Evolutionary conservation across 257 asterid genomes (phyloP).

Genomic region (Ajuga chamaepitys): DNA sequence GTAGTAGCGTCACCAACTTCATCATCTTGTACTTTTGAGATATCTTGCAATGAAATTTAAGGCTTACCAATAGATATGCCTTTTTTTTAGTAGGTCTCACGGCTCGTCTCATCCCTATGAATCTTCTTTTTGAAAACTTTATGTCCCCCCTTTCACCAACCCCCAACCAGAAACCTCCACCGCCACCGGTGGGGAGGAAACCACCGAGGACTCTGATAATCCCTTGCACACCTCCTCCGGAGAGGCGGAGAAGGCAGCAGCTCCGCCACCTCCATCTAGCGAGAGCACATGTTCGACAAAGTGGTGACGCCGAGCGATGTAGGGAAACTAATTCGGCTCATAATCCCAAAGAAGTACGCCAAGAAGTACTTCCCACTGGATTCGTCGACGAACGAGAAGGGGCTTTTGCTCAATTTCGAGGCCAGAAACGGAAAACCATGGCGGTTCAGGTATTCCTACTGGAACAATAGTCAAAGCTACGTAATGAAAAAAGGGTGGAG

Average conservation of each 20-base stretch:
- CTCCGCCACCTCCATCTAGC: slow-evolving; percentile 23
- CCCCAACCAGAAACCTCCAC: not conserved
- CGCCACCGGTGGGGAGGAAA: slow-evolving; percentile 13
- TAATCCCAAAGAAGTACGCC: slow-evolving; percentile 92
- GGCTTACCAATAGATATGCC: slow-evolving; percentile 4
- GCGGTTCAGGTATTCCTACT: too few relatives aligned
- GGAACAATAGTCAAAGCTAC: too few relatives aligned
- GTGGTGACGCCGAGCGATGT: slow-evolving; percentile 98
- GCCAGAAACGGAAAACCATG: slow-evolving; percentile 85
- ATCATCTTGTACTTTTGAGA: slow-evolving; percentile 96
- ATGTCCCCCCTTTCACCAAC: not conserved
- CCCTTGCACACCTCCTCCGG: not conserved
- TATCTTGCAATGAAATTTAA: slow-evolving; percentile 49
- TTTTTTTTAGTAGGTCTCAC: not conserved
- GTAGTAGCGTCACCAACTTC: slow-evolving; percentile 99
- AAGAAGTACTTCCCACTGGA: slow-evolving; percentile 90
- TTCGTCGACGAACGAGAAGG: slow-evolving; percentile 74
- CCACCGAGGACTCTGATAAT: slow-evolving; percentile 16
- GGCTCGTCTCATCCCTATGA: not conserved
- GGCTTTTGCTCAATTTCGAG: slow-evolving; percentile 74
- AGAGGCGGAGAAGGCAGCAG: slow-evolving; percentile 22
- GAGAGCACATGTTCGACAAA: slow-evolving; percentile 95
- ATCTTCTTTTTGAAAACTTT: not conserved
- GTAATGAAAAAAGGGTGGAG: too few relatives aligned
- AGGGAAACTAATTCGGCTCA: slow-evolving; percentile 81